phyloP scores from a whole-genome alignment of 75 land plant species.

The Picea sitchensis region DNA sequence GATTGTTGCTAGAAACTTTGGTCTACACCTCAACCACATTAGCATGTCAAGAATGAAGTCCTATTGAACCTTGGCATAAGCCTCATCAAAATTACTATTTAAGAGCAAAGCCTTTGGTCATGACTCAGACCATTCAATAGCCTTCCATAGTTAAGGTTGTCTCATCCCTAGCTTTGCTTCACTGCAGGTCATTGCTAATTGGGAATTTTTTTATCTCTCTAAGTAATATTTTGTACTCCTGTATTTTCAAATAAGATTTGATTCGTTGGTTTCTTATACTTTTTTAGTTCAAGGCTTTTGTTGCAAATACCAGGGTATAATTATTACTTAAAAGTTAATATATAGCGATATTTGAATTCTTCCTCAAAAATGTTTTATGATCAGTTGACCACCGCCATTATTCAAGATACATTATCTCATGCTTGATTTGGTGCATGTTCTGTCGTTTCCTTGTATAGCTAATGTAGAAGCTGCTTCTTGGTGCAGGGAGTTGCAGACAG shows the following conservation, averaged over 20 bases:
- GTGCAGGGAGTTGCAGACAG: slow-evolving; percentile 84
- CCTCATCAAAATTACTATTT: too few relatives aligned
- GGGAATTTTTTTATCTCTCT: neutral
- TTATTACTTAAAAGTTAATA: neutral
- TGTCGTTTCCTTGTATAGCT: neutral
- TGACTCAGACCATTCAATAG: too few relatives aligned
- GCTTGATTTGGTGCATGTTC: neutral
- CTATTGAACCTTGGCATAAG: too few relatives aligned
- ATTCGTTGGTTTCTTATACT: neutral
- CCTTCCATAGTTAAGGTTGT: too few relatives aligned
- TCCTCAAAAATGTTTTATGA: neutral
- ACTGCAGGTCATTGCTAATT: neutral
- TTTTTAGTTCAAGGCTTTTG: neutral
- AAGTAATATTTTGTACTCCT: neutral
- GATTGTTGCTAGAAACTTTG: too few relatives aligned
- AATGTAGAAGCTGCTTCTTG: neutral
- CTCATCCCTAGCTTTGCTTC: neutral
- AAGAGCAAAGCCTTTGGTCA: too few relatives aligned
- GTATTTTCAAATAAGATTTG: neutral
- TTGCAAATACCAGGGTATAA: neutral
- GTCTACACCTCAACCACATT: too few relatives aligned
- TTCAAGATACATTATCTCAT: neutral
- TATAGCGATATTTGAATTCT: neutral
- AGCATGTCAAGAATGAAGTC: too few relatives aligned
- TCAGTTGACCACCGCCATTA: neutral